Evolutionary conservation across 129 eudicot genomes (phyloP).

Genomic region (Smallanthus sonchifolius): DNA sequence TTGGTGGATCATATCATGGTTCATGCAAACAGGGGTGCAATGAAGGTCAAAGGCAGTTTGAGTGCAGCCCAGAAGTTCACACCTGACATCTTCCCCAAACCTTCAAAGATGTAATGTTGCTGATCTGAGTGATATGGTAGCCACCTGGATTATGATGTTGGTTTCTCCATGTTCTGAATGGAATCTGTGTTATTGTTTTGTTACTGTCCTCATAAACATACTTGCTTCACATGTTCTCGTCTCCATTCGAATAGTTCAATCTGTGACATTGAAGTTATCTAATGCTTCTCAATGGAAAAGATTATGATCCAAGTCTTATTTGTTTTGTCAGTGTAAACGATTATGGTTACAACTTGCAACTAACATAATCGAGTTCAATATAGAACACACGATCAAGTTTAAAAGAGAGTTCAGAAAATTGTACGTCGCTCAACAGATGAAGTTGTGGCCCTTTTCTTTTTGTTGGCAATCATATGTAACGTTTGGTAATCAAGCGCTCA

Average conservation of each 20-base stretch:
- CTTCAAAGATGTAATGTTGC: conserved; percentile 73
- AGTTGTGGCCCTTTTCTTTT: too few relatives aligned
- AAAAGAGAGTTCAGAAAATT: too few relatives aligned
- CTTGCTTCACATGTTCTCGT: background rate
- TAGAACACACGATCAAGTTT: too few relatives aligned
- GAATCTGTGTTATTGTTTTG: background rate
- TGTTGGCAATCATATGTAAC: too few relatives aligned
- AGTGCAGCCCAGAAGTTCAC: conserved; percentile 95
- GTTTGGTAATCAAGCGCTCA: too few relatives aligned
- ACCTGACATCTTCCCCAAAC: conserved; percentile 95
- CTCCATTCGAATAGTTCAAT: background rate
- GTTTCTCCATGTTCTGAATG: background rate
- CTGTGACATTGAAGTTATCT: too few relatives aligned
- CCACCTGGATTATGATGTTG: conserved; percentile 6
- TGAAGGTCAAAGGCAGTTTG: conserved; percentile 89
- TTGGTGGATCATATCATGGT: conserved; percentile 6
- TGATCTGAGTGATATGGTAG: background rate
- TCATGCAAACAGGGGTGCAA: conserved; percentile 62
- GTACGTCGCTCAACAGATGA: too few relatives aligned
- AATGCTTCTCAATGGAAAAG: too few relatives aligned
- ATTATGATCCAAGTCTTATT: too few relatives aligned
- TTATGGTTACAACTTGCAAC: too few relatives aligned
- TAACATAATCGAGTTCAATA: too few relatives aligned
- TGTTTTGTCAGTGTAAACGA: too few relatives aligned
- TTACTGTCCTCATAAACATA: background rate